A percentile compares a stretch with the other conserved stretches of the same genome.
Evolutionary conservation across 176 grass and related monocot genomes (phyloP).

Genomic region (Musa acuminata): DNA sequence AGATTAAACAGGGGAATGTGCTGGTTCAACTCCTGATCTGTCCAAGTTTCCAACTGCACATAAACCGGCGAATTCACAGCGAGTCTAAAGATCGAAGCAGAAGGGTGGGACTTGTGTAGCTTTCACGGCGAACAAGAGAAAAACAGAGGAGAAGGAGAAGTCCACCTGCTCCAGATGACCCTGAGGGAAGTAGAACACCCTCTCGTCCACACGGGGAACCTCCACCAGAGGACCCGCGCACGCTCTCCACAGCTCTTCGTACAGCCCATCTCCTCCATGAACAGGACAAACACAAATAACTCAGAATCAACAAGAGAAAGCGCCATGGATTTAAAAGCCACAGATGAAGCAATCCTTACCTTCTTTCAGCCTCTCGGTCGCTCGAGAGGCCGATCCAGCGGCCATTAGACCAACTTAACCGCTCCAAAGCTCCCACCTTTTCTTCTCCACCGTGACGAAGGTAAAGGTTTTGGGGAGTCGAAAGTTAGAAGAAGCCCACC

Average conservation of each 20-base stretch:
- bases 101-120: neutral
- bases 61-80: neutral
- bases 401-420: neutral
- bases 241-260: conserved; percentile 74
- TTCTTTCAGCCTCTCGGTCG: neutral
- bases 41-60: conserved; percentile 49
- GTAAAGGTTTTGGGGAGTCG: neutral
- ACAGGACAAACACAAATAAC: neutral
- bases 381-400: neutral
- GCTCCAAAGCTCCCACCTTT: neutral
- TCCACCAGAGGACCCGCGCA: conserved; percentile 83
- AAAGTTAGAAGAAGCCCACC: neutral
- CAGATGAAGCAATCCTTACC: neutral
- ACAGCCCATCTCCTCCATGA: conserved; percentile 46
- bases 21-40: conserved; percentile 63
- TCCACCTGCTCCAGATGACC: conserved; percentile 88
- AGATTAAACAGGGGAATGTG: too few relatives aligned
- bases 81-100: neutral
- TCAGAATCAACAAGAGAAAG: neutral
- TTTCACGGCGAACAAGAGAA: neutral
- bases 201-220: conserved; percentile 44
- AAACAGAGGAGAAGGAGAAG: conserved; percentile 16
- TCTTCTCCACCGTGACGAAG: neutral
- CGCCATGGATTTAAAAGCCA: neutral
- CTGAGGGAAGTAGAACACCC: conserved; percentile 92